Percentiles rank a stretch among this genome's conserved stretches.
phyloP scores from a whole-genome alignment of 2,329 filamentous ascomycete species.

The Sclerotinia spermophila region DNA sequence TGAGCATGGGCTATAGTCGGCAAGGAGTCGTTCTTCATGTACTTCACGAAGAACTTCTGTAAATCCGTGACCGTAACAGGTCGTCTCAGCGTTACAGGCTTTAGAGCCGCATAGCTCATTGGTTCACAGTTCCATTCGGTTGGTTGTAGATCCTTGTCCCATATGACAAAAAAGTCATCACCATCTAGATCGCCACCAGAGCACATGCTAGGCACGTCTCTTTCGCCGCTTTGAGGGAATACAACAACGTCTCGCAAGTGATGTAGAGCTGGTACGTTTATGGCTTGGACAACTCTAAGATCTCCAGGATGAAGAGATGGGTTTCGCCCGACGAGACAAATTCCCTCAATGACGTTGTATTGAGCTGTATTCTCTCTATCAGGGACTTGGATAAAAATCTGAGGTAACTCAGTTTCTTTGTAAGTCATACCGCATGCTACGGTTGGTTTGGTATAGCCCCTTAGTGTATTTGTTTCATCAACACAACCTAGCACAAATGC shows the following conservation, averaged over 20 bases:
- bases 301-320: conserved; percentile 93
- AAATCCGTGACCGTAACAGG: conserved; percentile 71
- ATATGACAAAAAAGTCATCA: conserved; percentile 92
- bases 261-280: conserved; percentile 67
- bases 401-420: conserved; percentile 56
- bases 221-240: conserved; percentile 77
- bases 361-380: conserved; percentile 48
- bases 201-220: conserved; percentile 87
- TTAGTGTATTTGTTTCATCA: conserved; percentile 75
- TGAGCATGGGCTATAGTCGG: conserved; percentile 78
- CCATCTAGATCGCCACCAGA: conserved; percentile 95
- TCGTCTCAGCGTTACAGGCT: conserved; percentile 52
- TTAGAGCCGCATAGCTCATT: conserved; percentile 69
- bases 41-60: conserved; percentile 80
- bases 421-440: conserved; percentile 38
- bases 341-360: conserved; percentile 65
- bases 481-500: conserved; percentile 86
- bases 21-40: conserved; percentile 87
- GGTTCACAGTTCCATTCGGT: conserved; percentile 65
- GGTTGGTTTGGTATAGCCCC: conserved; percentile 61
- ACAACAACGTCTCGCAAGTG: conserved; percentile 85
- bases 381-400: conserved; percentile 86
- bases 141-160: conserved; percentile 75
- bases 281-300: conserved; percentile 79
- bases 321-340: conserved; percentile 85